Evolutionary conservation across 2,329 filamentous ascomycete genomes (phyloP).

Genomic region (Eutypa lata): DNA sequence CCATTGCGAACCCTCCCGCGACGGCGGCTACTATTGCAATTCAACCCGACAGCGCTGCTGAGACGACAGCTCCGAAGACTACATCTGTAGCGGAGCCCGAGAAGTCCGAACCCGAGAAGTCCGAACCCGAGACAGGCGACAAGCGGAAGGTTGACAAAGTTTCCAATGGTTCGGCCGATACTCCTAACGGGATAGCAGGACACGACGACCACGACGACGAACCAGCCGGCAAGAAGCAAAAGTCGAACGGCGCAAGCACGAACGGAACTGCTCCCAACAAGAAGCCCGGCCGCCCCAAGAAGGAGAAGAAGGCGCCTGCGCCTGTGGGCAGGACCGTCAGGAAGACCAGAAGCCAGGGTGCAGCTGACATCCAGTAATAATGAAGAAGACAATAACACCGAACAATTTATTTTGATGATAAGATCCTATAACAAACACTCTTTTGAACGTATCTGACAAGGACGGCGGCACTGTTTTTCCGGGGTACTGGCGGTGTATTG

Average conservation of each 20-base stretch:
- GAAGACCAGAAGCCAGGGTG: slow-evolving; percentile 38
- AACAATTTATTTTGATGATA: background rate
- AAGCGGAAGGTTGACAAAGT: slow-evolving; percentile 25
- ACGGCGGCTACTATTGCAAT: slow-evolving; percentile 7
- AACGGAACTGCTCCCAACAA: slow-evolving; percentile 18
- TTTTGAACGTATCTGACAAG: too few species aligned
- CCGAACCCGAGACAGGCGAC: slow-evolving; percentile 12
- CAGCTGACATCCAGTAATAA: slow-evolving; percentile 7
- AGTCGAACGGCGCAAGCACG: slow-evolving; percentile 30
- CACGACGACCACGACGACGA: slow-evolving; percentile 17
- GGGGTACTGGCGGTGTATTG: too few species aligned
- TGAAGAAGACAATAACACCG: slow-evolving; percentile 4
- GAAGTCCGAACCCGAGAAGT: slow-evolving; percentile 19
- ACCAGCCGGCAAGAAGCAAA: slow-evolving; percentile 38
- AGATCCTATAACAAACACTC: background rate
- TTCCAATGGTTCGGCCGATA: background rate
- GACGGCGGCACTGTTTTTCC: too few species aligned
- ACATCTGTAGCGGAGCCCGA: slow-evolving; percentile 7
- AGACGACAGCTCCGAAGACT: slow-evolving; percentile 9
- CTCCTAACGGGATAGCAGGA: slow-evolving; percentile 10
- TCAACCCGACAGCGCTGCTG: slow-evolving; percentile 14
- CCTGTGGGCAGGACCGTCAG: slow-evolving; percentile 33
- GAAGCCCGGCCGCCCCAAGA: slow-evolving; percentile 33
- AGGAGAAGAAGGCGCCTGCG: slow-evolving; percentile 28
- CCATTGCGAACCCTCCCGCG: slow-evolving; percentile 10